These are phyloP conservation scores for Reutealis trisperma DNA, from an alignment of 345 rosid genomes.

Conservation along the genomic window DNA sequence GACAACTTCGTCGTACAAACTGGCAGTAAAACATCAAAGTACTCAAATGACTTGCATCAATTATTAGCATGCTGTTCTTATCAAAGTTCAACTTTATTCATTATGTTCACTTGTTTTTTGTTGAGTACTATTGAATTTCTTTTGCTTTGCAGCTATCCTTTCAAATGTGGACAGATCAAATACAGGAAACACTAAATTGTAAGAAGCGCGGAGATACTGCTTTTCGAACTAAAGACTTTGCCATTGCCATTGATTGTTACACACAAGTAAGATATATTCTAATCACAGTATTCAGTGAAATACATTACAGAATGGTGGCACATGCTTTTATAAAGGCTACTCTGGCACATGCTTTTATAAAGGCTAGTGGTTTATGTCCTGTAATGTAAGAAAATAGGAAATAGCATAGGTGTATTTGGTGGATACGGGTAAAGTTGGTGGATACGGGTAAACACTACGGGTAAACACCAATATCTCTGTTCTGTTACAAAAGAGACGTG, in stretches of 20 bases:
- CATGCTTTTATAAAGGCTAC: not conserved
- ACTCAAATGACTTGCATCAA: not conserved
- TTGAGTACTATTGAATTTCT: not conserved
- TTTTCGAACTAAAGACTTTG: constrained; percentile 43
- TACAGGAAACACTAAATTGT: constrained; percentile 90
- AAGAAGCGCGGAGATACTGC: constrained; percentile 59
- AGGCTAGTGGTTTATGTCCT: too few species aligned
- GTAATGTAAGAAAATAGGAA: too few species aligned
- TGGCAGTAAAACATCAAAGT: not conserved
- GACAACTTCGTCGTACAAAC: not conserved
- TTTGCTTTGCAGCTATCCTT: constrained; percentile 50
- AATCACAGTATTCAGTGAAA: not conserved
- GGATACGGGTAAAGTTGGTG: not conserved
- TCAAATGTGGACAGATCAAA: constrained; percentile 94
- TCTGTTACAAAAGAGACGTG: not conserved
- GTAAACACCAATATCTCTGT: not conserved
- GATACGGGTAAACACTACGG: too few species aligned
- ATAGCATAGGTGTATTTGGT: too few species aligned
- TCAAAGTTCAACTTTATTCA: not conserved
- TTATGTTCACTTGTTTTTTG: not conserved
- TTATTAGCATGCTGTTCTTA: not conserved
- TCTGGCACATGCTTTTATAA: not conserved
- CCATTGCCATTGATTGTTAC: constrained; percentile 50
- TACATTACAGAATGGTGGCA: not conserved
- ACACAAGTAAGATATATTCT: constrained; percentile 51